Evolutionary conservation across 164 flowering plant species (phyloP), one percentile per base, ranked within the genome.

Genomic region (Echeveria elegans): DNA sequence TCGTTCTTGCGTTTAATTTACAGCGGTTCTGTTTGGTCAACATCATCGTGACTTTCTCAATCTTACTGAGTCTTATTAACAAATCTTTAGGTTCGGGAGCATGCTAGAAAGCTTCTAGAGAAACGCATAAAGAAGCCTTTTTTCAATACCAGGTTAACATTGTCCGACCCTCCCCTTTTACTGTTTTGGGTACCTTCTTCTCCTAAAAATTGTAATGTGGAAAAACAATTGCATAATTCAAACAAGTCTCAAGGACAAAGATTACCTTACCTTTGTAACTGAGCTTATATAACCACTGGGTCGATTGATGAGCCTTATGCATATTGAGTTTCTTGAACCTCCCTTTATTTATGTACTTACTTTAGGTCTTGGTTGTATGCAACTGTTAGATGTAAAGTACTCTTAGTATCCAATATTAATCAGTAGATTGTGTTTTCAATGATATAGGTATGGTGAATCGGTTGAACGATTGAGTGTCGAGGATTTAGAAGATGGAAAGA

Each of bases 91-190:
- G 99, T 95, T 69, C 82, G 91, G 36, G 97, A 90, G 68, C 97
- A 95, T 85, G 99, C 94, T 24, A 85, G 97, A 63, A 95, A 92
- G 76, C 96, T 95, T 76, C 61, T 95, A 78, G 99, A 95, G 81
- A 95, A 95, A 70, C 87, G 86, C 71, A 56, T 87, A 4, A 80
- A 77, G 80, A 95, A 88, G 76, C 99, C 99, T 1, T 95, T 95
- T 74, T 95, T 95, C 67, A 70, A 76, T 69, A 75, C 76, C 28
- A 78, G 89, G 98, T 89, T 67, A 64, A 72, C 68, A 40, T 72
- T 21, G n/a, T n/a, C n/a, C n/a, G n/a, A n/a, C n/a, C n/a, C n/a
- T n/a, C n/a, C 29, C 19, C 19, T 2, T 56, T n/a, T n/a, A n/a
- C n/a, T 26, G 2, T 29, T 56, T 26, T 9, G 7, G 26, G 15